These are phyloP conservation scores for Sugiyamaella xylanicola DNA, from an alignment of 1,139 yeast species.

Conservation along the genomic window DNA sequence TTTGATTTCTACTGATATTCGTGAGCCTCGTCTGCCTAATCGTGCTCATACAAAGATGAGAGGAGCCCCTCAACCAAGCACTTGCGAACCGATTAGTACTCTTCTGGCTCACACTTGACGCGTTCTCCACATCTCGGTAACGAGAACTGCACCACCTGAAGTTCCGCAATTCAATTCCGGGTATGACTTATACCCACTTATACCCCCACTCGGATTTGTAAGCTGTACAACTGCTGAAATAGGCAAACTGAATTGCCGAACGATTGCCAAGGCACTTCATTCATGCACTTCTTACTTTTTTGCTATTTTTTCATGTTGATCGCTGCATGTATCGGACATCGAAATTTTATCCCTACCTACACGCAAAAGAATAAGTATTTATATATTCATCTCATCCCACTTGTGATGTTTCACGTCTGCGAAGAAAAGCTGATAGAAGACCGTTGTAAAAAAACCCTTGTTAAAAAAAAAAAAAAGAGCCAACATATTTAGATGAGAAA, in stretches of 20 bases:
- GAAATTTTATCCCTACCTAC: background rate
- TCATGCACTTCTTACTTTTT: background rate
- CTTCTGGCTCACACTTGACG: background rate
- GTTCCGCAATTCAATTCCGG: background rate
- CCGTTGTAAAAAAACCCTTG: background rate
- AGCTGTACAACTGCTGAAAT: background rate
- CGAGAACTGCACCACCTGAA: background rate
- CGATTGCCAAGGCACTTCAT: background rate
- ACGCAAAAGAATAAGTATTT: background rate
- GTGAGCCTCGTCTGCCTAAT: too few relatives aligned
- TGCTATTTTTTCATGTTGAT: constrained; percentile 4
- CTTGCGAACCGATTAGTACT: background rate
- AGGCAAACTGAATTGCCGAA: background rate
- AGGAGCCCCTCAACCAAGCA: background rate
- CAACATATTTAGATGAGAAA: background rate
- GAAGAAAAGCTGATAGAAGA: background rate
- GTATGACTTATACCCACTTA: background rate
- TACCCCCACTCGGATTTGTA: background rate
- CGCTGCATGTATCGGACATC: constrained; percentile 12
- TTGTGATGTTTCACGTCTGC: background rate
- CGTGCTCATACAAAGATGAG: too few relatives aligned
- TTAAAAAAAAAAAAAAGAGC: background rate
- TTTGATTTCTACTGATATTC: too few relatives aligned
- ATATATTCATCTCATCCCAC: background rate
- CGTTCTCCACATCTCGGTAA: background rate